These are phyloP conservation scores for Coccomyxa sp. DNA, from an alignment of 139 green algal species.

Conservation along the genomic window DNA sequence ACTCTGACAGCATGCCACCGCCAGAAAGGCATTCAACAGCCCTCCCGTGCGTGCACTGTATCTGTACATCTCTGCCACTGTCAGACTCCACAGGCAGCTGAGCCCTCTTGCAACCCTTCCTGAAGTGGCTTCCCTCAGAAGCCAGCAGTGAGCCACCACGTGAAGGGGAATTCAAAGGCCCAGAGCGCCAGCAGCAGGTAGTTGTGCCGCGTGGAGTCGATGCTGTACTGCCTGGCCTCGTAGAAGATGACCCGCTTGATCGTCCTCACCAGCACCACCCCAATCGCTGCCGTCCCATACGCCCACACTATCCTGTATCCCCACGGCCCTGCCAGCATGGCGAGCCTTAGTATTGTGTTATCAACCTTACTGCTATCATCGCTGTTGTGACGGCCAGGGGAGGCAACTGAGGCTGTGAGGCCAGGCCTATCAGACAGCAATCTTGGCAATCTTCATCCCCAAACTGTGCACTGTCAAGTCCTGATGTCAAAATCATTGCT, in stretches of 20 bases:
- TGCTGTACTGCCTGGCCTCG: constrained; percentile 64
- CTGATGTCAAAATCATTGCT: too few species aligned
- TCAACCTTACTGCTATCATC: neutral
- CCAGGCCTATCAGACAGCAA: too few species aligned
- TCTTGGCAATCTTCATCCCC: too few species aligned
- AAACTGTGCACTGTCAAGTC: too few species aligned
- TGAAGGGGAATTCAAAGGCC: constrained; percentile 77
- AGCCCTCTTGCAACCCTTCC: too few species aligned
- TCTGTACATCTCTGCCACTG: too few species aligned
- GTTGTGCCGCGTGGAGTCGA: constrained; percentile 67
- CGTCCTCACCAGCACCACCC: constrained; percentile 88
- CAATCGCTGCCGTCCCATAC: constrained; percentile 76
- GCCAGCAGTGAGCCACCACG: constrained; percentile 6
- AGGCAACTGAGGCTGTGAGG: neutral
- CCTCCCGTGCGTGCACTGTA: too few species aligned
- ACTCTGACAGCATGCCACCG: too few species aligned
- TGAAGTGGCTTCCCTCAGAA: too few species aligned
- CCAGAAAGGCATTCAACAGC: too few species aligned
- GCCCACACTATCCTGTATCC: constrained; percentile 60
- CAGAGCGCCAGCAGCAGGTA: constrained; percentile 83
- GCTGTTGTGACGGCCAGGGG: too few species aligned
- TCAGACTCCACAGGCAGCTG: too few species aligned
- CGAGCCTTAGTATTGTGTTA: neutral
- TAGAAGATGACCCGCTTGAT: constrained; percentile 91
- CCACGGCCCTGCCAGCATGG: constrained; percentile 33